Evolutionary conservation across 116 monocot species (phyloP).

Genomic region (Iris pallida): DNA sequence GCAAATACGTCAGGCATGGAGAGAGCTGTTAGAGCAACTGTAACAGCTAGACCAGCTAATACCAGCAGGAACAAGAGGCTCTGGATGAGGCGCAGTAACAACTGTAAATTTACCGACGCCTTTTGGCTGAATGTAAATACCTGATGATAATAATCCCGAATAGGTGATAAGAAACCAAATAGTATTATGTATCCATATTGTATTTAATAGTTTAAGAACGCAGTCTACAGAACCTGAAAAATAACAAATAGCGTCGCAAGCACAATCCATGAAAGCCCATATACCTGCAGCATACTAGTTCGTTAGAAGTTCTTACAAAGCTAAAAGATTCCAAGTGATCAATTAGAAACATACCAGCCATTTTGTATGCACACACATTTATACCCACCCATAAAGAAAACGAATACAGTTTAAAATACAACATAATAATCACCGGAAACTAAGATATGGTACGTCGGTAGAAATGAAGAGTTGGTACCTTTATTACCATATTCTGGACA

Average conservation of each 20-base stretch:
- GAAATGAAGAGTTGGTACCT: no score
- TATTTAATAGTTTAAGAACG: background rate
- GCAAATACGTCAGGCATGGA: conserved; percentile 77
- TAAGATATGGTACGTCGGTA: no score
- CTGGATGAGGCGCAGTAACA: conserved; percentile 79
- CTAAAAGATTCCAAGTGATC: no score
- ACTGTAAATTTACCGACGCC: conserved; percentile 89
- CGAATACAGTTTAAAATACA: no score
- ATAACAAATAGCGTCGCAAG: conserved; percentile 69
- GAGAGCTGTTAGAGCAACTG: conserved; percentile 53
- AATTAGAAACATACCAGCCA: no score
- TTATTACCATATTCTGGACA: no score
- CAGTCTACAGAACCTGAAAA: conserved; percentile 50
- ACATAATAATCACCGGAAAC: no score
- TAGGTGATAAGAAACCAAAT: no score
- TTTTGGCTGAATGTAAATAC: conserved; percentile 92
- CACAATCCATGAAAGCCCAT: conserved; percentile 83
- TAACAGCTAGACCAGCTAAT: conserved; percentile 61
- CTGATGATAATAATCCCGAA: conserved; percentile 25
- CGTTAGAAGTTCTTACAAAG: background rate
- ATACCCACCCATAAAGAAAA: no score
- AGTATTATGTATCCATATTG: no score
- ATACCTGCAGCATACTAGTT: conserved; percentile 46
- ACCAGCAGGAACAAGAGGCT: conserved; percentile 64
- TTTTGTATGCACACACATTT: no score